Conservation (phyloP, 495 filamentous ascomycete genomes). For the Sordaria brevicollis region DNA sequence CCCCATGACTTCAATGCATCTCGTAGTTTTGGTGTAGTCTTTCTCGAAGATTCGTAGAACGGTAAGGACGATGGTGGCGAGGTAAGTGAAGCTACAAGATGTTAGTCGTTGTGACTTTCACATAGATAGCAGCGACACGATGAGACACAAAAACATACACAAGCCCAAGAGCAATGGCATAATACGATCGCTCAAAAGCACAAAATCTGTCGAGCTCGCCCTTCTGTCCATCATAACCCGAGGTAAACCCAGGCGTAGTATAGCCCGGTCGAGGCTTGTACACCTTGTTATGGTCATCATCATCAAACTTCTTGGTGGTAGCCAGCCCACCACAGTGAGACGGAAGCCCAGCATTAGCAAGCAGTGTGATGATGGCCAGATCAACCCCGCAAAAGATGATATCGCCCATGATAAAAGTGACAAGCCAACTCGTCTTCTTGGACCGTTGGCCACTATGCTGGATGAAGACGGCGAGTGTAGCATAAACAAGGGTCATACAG, state of each 20-base stretch:
- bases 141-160: slow-evolving; percentile 14
- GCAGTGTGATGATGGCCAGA: slow-evolving; percentile 22
- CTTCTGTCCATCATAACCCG: slow-evolving; percentile 2
- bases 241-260: slow-evolving; percentile 20
- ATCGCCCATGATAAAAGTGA: slow-evolving; percentile 19
- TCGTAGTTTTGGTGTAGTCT: slow-evolving; percentile 15
- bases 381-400: slow-evolving; percentile 15
- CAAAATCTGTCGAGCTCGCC: slow-evolving; percentile 27
- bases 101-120: neutral
- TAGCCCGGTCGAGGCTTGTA: slow-evolving; percentile 1
- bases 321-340: slow-evolving; percentile 25
- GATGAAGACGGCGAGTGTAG: slow-evolving; percentile 20
- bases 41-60: slow-evolving; percentile 21
- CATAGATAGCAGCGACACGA: neutral
- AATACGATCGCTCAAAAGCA: slow-evolving; percentile 24
- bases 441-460: slow-evolving; percentile 19
- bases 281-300: slow-evolving; percentile 1
- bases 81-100: slow-evolving; percentile 25
- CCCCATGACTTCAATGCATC: slow-evolving; percentile 13
- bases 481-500: slow-evolving; percentile 23
- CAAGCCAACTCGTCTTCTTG: slow-evolving; percentile 14
- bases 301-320: neutral
- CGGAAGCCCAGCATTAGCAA: slow-evolving; percentile 25
- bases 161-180: slow-evolving; percentile 19
- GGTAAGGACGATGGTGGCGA: slow-evolving; percentile 21